Conservation (phyloP, 441 rosid genomes). For the Isatis lusitanica region DNA sequence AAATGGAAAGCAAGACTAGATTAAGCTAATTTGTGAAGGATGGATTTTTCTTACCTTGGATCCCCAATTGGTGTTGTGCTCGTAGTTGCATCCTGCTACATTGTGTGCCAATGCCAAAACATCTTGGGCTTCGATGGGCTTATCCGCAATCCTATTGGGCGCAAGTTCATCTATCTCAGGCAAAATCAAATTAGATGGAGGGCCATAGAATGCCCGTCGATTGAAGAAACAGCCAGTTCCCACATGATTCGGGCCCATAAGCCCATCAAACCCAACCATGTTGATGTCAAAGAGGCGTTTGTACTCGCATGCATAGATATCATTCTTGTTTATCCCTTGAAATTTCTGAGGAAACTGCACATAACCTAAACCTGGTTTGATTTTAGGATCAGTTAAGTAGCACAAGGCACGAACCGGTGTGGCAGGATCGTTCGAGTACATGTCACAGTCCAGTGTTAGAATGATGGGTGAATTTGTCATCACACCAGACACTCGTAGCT, state of each 20-base stretch:
- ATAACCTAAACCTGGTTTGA: constrained; percentile 36
- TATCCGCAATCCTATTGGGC: constrained; percentile 31
- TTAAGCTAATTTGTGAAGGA: neutral
- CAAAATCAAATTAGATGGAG: constrained; percentile 24
- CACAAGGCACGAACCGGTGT: constrained; percentile 54
- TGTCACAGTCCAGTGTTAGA: constrained; percentile 74
- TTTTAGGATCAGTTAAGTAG: constrained; percentile 44
- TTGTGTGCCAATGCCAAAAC: constrained; percentile 44
- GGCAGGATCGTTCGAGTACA: constrained; percentile 64
- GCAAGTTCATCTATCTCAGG: constrained; percentile 42
- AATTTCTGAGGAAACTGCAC: constrained; percentile 75
- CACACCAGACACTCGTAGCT: constrained; percentile 67
- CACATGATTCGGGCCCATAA: constrained; percentile 42
- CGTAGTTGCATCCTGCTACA: constrained; percentile 58
- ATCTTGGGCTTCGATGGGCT: constrained; percentile 37
- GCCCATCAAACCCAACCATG: constrained; percentile 51
- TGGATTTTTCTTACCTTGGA: constrained; percentile 39
- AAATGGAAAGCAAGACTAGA: neutral
- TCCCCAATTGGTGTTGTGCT: constrained; percentile 62
- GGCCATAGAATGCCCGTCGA: constrained; percentile 50
- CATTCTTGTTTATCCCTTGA: constrained; percentile 50
- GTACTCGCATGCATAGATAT: constrained; percentile 51
- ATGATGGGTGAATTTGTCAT: constrained; percentile 69
- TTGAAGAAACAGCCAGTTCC: constrained; percentile 63
- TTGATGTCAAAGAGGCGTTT: constrained; percentile 40